phyloP scores from a whole-genome alignment of 768 basidiomycete genomes.

The Gymnopilus dilepis region DNA sequence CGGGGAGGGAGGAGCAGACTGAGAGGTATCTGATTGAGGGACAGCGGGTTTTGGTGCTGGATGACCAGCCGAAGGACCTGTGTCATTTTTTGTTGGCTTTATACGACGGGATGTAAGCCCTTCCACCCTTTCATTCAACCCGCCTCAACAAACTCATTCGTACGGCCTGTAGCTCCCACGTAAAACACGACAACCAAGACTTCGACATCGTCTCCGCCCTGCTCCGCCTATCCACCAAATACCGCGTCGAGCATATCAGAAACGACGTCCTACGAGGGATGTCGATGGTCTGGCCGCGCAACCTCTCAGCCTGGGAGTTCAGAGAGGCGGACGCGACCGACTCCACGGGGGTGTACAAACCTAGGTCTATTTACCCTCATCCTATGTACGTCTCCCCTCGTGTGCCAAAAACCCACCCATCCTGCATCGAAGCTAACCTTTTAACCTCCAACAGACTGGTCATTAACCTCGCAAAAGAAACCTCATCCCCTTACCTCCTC shows the following conservation, averaged over 20 bases:
- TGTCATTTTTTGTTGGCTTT: conserved; percentile 63
- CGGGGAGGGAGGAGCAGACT: conserved; percentile 16
- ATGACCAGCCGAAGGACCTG: conserved; percentile 62
- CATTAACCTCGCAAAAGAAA: conserved; percentile 68
- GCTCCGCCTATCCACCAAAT: conserved; percentile 68
- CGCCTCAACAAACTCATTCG: background rate
- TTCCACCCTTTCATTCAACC: background rate
- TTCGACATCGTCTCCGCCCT: conserved; percentile 61
- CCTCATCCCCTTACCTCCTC: conserved; percentile 61
- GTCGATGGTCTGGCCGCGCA: conserved; percentile 60
- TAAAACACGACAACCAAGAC: conserved; percentile 53
- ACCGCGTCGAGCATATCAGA: conserved; percentile 62
- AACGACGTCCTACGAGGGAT: conserved; percentile 60
- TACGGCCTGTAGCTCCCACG: conserved; percentile 40
- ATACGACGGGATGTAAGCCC: conserved; percentile 73
- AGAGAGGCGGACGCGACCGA: conserved; percentile 65
- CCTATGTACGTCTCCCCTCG: conserved; percentile 58
- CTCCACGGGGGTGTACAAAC: conserved; percentile 55
- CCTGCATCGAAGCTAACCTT: conserved; percentile 7
- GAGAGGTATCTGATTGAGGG: conserved; percentile 55
- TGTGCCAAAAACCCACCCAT: background rate
- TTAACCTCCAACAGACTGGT: conserved; percentile 49
- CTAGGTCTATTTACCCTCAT: conserved; percentile 62
- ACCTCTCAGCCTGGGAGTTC: conserved; percentile 67
- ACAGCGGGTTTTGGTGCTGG: conserved; percentile 56